These are phyloP conservation scores for Phoma sp. DNA, from an alignment of 2,329 filamentous ascomycete species.

Conservation along the genomic window DNA sequence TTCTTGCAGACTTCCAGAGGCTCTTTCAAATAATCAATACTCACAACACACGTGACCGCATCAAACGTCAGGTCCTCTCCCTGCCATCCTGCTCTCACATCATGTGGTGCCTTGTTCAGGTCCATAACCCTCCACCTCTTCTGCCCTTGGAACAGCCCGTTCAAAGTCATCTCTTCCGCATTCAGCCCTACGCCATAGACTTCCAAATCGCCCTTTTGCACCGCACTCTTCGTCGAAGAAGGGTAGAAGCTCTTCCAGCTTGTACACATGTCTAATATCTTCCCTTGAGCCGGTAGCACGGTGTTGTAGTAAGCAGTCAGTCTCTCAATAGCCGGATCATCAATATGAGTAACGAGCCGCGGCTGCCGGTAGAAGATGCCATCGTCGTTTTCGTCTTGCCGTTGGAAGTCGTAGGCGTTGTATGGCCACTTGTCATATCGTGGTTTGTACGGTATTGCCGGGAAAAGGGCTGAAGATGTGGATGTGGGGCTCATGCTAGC, in stretches of 20 bases:
- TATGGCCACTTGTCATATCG: conserved; percentile 34
- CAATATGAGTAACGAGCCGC: conserved; percentile 63
- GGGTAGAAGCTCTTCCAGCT: conserved; percentile 61
- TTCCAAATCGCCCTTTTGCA: conserved; percentile 42
- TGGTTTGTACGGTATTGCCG: conserved; percentile 23
- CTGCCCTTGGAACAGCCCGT: conserved; percentile 39
- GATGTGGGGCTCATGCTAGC: conserved; percentile 6
- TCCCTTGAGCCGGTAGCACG: conserved; percentile 51
- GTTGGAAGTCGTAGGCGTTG: conserved; percentile 45
- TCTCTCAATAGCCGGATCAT: conserved; percentile 56
- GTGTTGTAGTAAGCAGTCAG: conserved; percentile 57
- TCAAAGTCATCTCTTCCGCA: conserved; percentile 53
- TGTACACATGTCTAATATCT: conserved; percentile 59
- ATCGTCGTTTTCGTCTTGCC: conserved; percentile 49
- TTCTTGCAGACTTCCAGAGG: conserved; percentile 56
- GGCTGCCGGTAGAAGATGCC: conserved; percentile 52
- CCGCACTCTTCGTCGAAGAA: conserved; percentile 36
- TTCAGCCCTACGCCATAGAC: conserved; percentile 61
- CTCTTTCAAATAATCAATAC: conserved; percentile 59
- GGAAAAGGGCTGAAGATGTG: conserved; percentile 3
- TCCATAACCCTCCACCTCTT: conserved; percentile 49
- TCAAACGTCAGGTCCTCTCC: conserved; percentile 43
- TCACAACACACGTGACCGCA: conserved; percentile 59
- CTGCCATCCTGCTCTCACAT: conserved; percentile 28
- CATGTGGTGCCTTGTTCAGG: conserved; percentile 52